phyloP scores from a whole-genome alignment of 139 green algal genomes.

The Mychonastes homosphaera region DNA sequence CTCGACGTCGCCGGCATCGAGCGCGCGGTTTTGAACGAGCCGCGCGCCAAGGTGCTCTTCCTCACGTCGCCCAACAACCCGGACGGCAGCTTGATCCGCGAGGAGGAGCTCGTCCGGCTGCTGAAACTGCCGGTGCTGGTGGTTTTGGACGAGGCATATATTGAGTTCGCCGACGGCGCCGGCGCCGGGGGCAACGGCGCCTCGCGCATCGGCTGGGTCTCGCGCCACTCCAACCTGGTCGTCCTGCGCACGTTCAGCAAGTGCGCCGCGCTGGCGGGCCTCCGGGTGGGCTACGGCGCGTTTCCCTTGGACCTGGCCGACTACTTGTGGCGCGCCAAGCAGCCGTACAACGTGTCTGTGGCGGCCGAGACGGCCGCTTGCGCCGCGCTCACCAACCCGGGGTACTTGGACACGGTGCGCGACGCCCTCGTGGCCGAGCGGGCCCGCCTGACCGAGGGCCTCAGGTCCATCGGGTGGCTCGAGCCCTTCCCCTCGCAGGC shows the following conservation, averaged over 20 bases:
- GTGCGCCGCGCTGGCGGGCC: conserved; percentile 51
- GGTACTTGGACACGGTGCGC: conserved; percentile 47
- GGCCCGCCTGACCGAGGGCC: conserved; percentile 43
- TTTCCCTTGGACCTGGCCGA: conserved; percentile 62
- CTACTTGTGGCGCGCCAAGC: conserved; percentile 95
- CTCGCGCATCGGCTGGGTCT: conserved; percentile 55
- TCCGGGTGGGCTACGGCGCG: conserved; percentile 51
- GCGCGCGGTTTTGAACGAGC: conserved; percentile 31
- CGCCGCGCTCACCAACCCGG: conserved; percentile 42
- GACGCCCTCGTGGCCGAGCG: conserved; percentile 79
- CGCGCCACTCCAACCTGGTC: conserved; percentile 75
- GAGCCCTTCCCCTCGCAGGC: conserved; percentile 80
- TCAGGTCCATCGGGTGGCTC: conserved; percentile 71
- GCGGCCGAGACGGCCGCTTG: conserved; percentile 66
- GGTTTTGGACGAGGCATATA: conserved; percentile 98
- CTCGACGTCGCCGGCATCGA: conserved; percentile 75
- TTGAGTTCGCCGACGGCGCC: conserved; percentile 80
- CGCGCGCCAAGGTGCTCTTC: conserved; percentile 94
- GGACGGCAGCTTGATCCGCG: conserved; percentile 79
- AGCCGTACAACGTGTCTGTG: conserved; percentile 98
- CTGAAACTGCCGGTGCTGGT: conserved; percentile 82
- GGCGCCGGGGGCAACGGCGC: conserved; percentile 17
- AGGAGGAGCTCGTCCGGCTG: conserved; percentile 67
- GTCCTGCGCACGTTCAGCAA: conserved; percentile 98
- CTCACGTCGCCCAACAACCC: conserved; percentile 98